Base-by-base conservation (phyloP, 768 basidiomycete species). In the Leccinum subtestaceum region DNA sequence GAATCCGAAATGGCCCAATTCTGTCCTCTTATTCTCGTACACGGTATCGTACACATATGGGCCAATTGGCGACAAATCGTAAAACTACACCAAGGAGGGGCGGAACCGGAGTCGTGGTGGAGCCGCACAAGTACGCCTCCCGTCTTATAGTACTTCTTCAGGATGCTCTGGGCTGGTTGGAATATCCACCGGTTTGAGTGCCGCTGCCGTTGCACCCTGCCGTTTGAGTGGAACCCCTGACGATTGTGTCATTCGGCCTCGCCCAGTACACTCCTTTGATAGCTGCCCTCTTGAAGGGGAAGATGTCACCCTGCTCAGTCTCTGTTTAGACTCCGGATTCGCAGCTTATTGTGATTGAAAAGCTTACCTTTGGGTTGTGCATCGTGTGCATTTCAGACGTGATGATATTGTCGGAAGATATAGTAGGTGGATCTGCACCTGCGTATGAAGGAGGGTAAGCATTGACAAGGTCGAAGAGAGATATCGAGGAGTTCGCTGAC, bases 251-350 rank as follows among this genome's bases (percentile, higher is more conserved):
- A 29, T 29, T 0, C 27, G 27, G 27, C 0, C 54, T 63, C 0
- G 61, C 69, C 50, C 60, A 55, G 15, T 61, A 67, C 12, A 60
- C 61, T 15, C 60, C 58, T n/a, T 65, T 71, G 53, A 59, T 53
- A 5, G 53, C 47, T 7, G 31, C 29, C 1, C 5, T 45, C 13
- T 25, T 55, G 38, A 5, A 5, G 29, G 58, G 49, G 6, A 36
- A 17, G 29, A 34, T 8, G 19, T 34, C 29, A 3, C 3, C 17
- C 69, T 69, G n/a, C 68, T 43, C 53, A 64, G 49, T 45, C 13
- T 7, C 46, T 17, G 32, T 2, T 31, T 10, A 27, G 9, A 49
- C 13, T n/a, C n/a, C 2, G 4, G 31, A 25, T 31, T 10, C 27
- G 27, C 27, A 29, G 27, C 27, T 29, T 29, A 29, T 29, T 29